Conservation (phyloP, 805 yeast genomes). For the Candida coleopterorum region DNA sequence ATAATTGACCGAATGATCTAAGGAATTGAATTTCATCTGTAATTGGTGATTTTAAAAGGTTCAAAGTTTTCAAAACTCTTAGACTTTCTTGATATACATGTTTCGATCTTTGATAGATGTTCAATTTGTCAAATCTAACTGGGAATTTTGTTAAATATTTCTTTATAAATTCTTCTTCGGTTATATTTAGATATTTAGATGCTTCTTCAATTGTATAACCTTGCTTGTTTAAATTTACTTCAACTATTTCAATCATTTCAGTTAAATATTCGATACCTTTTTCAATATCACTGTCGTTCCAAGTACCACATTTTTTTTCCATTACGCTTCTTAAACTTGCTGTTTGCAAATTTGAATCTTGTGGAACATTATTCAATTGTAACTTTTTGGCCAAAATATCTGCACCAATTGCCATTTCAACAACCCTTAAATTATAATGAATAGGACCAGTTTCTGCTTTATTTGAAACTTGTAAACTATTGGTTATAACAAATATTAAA, state of each 20-base stretch:
- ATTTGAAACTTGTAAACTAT: conserved; percentile 58
- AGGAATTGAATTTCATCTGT: conserved; percentile 32
- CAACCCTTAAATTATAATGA: conserved; percentile 67
- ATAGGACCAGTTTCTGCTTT: conserved; percentile 67
- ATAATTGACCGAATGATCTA: conserved; percentile 44
- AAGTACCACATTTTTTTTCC: conserved; percentile 40
- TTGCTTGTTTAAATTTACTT: conserved; percentile 36
- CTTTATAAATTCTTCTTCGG: conserved; percentile 38
- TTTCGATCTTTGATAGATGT: conserved; percentile 52
- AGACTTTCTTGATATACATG: conserved; percentile 62
- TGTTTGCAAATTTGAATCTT: conserved; percentile 47
- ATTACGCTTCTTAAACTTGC: conserved; percentile 65
- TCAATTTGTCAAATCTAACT: conserved; percentile 52
- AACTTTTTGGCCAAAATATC: conserved; percentile 49
- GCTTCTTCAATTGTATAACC: conserved; percentile 46
- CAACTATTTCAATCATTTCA: conserved; percentile 41
- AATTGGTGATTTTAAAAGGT: conserved; percentile 26
- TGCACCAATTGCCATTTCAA: conserved; percentile 67
- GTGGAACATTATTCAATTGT: conserved; percentile 35
- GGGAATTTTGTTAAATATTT: conserved; percentile 48
- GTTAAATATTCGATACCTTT: conserved; percentile 37
- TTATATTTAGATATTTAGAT: conserved; percentile 36
- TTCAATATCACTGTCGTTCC: conserved; percentile 45
- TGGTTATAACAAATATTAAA: conserved; percentile 56
- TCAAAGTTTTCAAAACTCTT: conserved; percentile 50